A percentile compares a stretch with the other conserved stretches of the same genome.
phyloP scores from a whole-genome alignment of 352 stramenopile genomes.

The Globisporangium alternatum region DNA sequence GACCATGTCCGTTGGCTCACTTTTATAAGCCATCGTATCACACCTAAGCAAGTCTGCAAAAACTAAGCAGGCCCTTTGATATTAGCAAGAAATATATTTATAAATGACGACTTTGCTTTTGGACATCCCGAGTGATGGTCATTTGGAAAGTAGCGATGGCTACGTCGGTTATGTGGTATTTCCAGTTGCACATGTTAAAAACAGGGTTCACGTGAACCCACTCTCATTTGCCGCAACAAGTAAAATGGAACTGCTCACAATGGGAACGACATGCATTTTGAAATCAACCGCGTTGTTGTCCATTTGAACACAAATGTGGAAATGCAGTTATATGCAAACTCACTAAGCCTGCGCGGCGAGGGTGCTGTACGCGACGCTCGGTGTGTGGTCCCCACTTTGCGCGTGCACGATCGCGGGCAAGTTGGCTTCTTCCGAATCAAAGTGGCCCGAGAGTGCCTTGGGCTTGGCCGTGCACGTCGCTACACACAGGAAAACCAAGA shows the following conservation, averaged over 20 bases:
- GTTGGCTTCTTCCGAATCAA: constrained; percentile 17
- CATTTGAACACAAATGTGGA: neutral
- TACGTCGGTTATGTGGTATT: neutral
- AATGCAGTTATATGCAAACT: neutral
- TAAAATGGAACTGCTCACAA: neutral
- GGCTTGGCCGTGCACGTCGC: constrained; percentile 14
- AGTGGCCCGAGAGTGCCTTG: neutral
- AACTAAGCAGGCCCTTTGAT: no score
- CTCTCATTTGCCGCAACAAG: neutral
- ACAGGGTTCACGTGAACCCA: neutral
- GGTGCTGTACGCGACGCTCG: constrained; percentile 17
- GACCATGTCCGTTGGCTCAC: no score
- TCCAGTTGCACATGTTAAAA: neutral
- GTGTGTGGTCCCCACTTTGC: neutral
- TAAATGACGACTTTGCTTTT: neutral
- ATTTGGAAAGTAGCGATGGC: neutral
- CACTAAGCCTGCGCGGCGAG: constrained; percentile 16
- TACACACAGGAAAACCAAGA: constrained; percentile 29
- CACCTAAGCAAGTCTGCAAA: no score
- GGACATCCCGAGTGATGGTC: neutral
- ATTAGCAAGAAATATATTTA: no score
- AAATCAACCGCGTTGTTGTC: neutral
- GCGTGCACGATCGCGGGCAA: constrained; percentile 5
- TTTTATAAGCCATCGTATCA: no score
- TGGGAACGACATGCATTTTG: neutral